phyloP scores from a whole-genome alignment of 2,329 filamentous ascomycete species.

The Cucurbitaria berberidis region DNA sequence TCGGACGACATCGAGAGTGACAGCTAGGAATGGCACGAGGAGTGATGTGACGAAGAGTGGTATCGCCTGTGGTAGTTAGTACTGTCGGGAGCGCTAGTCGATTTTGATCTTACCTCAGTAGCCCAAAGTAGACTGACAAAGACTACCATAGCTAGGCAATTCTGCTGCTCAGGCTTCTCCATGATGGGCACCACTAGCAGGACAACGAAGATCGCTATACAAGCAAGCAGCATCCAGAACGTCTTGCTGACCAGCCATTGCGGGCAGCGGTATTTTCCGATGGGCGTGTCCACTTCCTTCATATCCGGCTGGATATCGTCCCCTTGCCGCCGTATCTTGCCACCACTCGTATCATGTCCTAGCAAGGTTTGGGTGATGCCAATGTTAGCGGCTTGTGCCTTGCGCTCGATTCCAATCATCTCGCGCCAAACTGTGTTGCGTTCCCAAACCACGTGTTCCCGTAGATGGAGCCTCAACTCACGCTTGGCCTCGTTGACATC shows the following conservation, averaged over 20 bases:
- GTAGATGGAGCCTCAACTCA: constrained; percentile 85
- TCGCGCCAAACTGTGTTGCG: constrained; percentile 98
- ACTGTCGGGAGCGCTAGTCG: neutral
- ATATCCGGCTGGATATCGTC: constrained; percentile 73
- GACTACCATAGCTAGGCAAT: constrained; percentile 90
- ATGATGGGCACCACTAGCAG: constrained; percentile 82
- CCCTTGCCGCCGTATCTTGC: constrained; percentile 77
- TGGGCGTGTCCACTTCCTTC: constrained; percentile 77
- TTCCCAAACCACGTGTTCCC: constrained; percentile 99
- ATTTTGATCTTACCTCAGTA: constrained; percentile 70
- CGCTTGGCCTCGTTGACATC: constrained; percentile 78
- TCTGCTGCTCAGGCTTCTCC: constrained; percentile 88
- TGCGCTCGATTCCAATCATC: constrained; percentile 96
- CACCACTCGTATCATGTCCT: constrained; percentile 72
- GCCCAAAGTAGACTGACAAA: constrained; percentile 96
- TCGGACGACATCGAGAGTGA: constrained; percentile 83
- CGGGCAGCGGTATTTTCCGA: constrained; percentile 78
- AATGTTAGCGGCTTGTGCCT: constrained; percentile 91
- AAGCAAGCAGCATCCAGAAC: constrained; percentile 75
- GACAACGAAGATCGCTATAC: constrained; percentile 74
- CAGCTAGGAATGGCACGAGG: constrained; percentile 89
- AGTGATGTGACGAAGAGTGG: constrained; percentile 96
- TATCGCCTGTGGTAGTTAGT: constrained; percentile 70
- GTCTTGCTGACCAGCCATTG: constrained; percentile 83
- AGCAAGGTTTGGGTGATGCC: constrained; percentile 79